A percentile compares a stretch with the other conserved stretches of the same genome.
Conservation (phyloP, 768 basidiomycete genomes). For the Coprinopsis strossmayeri region DNA sequence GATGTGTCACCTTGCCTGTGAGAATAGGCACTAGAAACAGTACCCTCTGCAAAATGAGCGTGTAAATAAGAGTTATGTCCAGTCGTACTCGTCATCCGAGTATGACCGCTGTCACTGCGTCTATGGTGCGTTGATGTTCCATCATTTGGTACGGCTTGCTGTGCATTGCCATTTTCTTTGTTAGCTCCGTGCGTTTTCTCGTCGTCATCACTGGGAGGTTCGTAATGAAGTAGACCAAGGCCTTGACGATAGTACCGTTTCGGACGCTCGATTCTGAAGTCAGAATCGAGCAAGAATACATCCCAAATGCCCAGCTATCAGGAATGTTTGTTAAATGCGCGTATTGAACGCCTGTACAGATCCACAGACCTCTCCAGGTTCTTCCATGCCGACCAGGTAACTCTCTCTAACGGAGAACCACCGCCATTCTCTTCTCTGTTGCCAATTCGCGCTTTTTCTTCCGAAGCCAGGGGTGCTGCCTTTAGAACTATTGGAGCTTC, state of each 20-base stretch:
- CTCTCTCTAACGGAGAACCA: constrained; percentile 95
- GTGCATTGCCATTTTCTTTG: constrained; percentile 10
- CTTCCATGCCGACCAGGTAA: constrained; percentile 81
- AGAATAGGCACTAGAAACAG: neutral
- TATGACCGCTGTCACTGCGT: neutral
- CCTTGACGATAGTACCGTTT: constrained; percentile 85
- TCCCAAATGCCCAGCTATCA: constrained; percentile 79
- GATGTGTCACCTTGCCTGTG: neutral
- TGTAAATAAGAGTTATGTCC: neutral
- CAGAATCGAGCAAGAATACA: constrained; percentile 85
- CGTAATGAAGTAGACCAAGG: constrained; percentile 52
- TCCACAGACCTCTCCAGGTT: constrained; percentile 70
- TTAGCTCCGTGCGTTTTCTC: neutral
- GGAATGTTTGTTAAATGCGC: constrained; percentile 1
- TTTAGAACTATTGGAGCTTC: neutral
- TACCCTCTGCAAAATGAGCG: constrained; percentile 1
- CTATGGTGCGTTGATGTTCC: neutral
- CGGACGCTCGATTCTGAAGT: constrained; percentile 89
- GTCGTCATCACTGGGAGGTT: constrained; percentile 14
- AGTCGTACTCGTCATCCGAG: neutral
- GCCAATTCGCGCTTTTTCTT: constrained; percentile 56
- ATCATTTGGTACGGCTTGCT: neutral
- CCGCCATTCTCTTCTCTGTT: constrained; percentile 54
- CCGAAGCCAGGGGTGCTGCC: constrained; percentile 32
- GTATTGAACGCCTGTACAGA: constrained; percentile 1